These are phyloP conservation scores for Stachybotrys elegans DNA, from an alignment of 2,329 filamentous ascomycete genomes.

Conservation along the genomic window DNA sequence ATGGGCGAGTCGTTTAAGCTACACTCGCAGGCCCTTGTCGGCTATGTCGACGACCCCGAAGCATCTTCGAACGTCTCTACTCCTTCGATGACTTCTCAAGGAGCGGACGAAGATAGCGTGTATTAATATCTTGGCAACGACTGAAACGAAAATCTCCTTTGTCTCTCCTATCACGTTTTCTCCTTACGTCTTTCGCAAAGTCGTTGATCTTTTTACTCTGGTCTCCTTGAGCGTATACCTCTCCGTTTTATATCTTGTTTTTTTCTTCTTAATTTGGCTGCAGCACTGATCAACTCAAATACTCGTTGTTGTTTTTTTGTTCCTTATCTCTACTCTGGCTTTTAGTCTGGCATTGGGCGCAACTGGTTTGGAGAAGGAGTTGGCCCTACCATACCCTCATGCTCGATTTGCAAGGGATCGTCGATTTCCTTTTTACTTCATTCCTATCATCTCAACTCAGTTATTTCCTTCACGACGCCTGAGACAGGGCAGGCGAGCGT, in stretches of 20 bases:
- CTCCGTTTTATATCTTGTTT: conserved; percentile 18
- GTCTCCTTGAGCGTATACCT: conserved; percentile 23
- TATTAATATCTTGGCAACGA: conserved; percentile 54
- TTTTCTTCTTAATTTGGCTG: conserved; percentile 21
- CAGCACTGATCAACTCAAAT: conserved; percentile 8
- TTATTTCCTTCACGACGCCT: conserved; percentile 26
- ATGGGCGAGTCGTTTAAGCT: conserved; percentile 99
- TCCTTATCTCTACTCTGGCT: too few relatives aligned
- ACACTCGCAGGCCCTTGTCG: conserved; percentile 88
- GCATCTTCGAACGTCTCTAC: conserved; percentile 65
- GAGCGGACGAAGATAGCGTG: conserved; percentile 66
- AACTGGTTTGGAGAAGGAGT: conserved; percentile 21
- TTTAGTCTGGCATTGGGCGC: too few relatives aligned
- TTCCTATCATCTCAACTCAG: conserved; percentile 18
- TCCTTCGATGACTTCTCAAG: conserved; percentile 67
- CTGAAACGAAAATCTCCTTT: conserved; percentile 47
- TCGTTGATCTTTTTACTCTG: neutral
- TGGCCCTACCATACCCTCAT: too few relatives aligned
- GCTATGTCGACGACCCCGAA: conserved; percentile 83
- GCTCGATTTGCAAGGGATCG: too few relatives aligned
- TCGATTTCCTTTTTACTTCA: conserved; percentile 14
- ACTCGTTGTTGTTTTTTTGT: too few relatives aligned
- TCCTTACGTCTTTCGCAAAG: conserved; percentile 13
- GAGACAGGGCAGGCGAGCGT: conserved; percentile 31
- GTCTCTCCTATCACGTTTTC: conserved; percentile 21